Conservation (phyloP, 805 yeast species). For the Ogataea wickerhamii region DNA sequence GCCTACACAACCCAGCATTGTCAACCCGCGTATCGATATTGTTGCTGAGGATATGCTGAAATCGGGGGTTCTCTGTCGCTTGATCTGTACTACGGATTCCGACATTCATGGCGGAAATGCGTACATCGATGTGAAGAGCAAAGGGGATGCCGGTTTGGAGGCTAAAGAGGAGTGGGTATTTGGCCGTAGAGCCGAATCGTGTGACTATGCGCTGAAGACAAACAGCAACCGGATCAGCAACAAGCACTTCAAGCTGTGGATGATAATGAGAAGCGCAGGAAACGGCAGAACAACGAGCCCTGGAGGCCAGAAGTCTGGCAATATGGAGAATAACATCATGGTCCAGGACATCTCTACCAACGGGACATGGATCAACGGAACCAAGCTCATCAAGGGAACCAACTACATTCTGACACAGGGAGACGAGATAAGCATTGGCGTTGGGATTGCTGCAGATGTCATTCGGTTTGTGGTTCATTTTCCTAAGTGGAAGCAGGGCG, state of each 20-base stretch:
- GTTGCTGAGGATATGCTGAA: conserved; percentile 26
- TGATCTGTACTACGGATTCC: conserved; percentile 31
- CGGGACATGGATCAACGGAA: conserved; percentile 84
- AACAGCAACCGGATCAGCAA: conserved; percentile 68
- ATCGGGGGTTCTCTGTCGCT: conserved; percentile 34
- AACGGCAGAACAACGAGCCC: conserved; percentile 26
- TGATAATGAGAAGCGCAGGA: conserved; percentile 42
- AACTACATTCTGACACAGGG: conserved; percentile 86
- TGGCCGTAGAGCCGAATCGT: conserved; percentile 62
- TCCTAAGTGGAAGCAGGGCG: conserved; percentile 31
- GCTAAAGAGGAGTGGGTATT: conserved; percentile 37
- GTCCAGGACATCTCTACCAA: conserved; percentile 80
- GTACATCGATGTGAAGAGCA: conserved; percentile 31
- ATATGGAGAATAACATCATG: conserved; percentile 34
- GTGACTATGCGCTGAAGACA: conserved; percentile 60
- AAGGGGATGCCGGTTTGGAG: conserved; percentile 4
- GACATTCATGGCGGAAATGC: conserved; percentile 21
- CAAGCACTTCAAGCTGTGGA: conserved; percentile 66
- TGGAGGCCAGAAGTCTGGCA: conserved; percentile 3
- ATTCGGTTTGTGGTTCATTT: conserved; percentile 50
- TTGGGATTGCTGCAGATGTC: conserved; percentile 74
- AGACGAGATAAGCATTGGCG: conserved; percentile 87
- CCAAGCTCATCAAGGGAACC: conserved; percentile 66
- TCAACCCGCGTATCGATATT: conserved; percentile 24
- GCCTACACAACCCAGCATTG: conserved; percentile 36